Evolutionary conservation across 139 green algal genomes (phyloP).

Genomic region (Chlamydomonas urium): DNA sequence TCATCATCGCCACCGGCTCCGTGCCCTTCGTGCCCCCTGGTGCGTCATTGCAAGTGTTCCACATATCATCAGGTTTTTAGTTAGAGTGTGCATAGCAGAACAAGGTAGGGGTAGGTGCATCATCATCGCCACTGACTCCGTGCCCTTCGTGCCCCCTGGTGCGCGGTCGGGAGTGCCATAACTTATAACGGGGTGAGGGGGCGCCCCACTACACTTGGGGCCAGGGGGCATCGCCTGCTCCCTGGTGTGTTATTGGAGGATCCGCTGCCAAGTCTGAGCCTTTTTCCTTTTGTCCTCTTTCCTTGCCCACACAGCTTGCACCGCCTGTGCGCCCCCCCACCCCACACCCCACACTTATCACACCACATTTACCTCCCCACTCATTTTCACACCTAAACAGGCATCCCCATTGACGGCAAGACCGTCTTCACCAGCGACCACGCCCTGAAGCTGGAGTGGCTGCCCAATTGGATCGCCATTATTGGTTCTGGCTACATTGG

Average conservation of each 20-base stretch:
- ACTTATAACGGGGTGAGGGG: too few species aligned
- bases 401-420: constrained; percentile 98
- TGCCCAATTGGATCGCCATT: constrained; percentile 98
- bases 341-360: background rate
- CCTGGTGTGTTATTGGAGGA: too few species aligned
- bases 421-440: constrained; percentile 98
- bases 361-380: background rate
- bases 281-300: background rate
- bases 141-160: constrained; percentile 93
- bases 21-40: constrained; percentile 94
- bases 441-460: constrained; percentile 97
- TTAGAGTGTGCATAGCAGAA: too few species aligned
- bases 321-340: background rate
- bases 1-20: constrained; percentile 97
- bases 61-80: too few species aligned
- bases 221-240: too few species aligned
- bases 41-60: constrained; percentile 12
- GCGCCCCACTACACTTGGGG: too few species aligned
- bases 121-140: constrained; percentile 95
- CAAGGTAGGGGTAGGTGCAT: too few species aligned
- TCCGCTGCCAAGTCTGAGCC: too few species aligned
- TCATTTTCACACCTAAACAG: constrained; percentile 32
- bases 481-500: constrained; percentile 99
- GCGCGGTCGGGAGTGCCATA: too few species aligned
- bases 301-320: background rate